Base-by-base conservation (phyloP, 2,329 filamentous ascomycete genomes). In the Botrytis tulipae region DNA sequence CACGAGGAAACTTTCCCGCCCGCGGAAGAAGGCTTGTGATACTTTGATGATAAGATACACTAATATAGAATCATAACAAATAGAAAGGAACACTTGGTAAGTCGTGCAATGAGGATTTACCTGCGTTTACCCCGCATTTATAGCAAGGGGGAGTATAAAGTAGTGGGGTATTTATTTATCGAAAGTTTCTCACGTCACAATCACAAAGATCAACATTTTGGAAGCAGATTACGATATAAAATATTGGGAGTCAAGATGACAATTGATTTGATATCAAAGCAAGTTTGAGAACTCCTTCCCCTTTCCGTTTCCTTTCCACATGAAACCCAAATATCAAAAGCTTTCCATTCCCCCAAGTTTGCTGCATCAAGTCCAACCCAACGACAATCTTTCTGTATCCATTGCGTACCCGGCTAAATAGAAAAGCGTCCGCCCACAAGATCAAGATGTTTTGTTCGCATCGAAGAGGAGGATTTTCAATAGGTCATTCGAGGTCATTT, bases 231-330 rank as follows among this genome's bases (percentile, higher is more conserved):
- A 29, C 12, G 46, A 68, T 54, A 22, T 54, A 16, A 40, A 4
- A 29, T 20, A 40, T 68, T 29, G 40, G 46, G 46, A 68, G 46
- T 68, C 65, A 68, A 68, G 48, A 68, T 68, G 35, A 32, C 48
- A 42, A 10, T 68, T 68, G 46, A 68, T 57, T 68, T 54, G 48
- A 68, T 57, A 57, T 57, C 66, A 57, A 57, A 68, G 48, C 48
- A 68, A 57, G 35, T 57, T 42, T 48, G 35, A 57, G 16, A 57
- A 57, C 35, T 29, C 48, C 25, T 32, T 42, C 40, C 65, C 48
- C 48, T 44, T 44, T 20, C 61, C 25, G 60, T 63, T 63, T 40
- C 65, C 35, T 22, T 57, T 42, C 66, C 35, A 35, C n/a, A 57
- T 16, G 48, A 57, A 68, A 16, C 37, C 66, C 48, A 32, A 7